Base-by-base conservation (phyloP, 2,329 filamentous ascomycete species). In the Epichloe coenophiala region DNA sequence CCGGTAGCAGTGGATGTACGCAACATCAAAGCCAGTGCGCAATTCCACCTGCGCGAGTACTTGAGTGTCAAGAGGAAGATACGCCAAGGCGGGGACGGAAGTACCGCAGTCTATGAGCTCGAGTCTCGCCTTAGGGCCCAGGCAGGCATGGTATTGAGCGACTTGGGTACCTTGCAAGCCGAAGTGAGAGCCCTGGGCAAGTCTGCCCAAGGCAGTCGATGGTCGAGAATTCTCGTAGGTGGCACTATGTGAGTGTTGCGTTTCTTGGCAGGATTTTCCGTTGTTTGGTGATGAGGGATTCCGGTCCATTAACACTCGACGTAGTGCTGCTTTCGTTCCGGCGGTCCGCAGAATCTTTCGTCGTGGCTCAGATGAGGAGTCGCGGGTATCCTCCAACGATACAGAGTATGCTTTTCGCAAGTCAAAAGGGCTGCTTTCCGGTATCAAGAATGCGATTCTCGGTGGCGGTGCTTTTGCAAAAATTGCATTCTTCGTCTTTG, bases 371-470 rank as follows among this genome's bases (percentile, higher is more conserved):
- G 61, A 68, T 13, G 65, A 69, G 13, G 65, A 68, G 48, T 63
- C 64, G 3, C 60, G 65, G 8, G 47, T 53, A 7, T 61, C 69
- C 1, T 59, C 70, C 54, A 79, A 76, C 60, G 69, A 73, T 55
- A 81, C 77, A 27, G 77, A 80, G 63, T 76, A 80, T 57, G 77
- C 77, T 33, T 80, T 78, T 59, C 63, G 61, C 27, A 69, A 68
- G 56, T 76, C 74, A 61, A 72, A 72, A 60, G 66, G 68, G 2
- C 68, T 80, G 4, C 63, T 80, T 31, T 57, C 68, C 3, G 71
- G 76, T 48, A 76, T 80, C 58, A 66, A 73, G 49, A 62, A 66
- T 44, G 67, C 69, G 6, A 60, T 75, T 1, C 63, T 69, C 9
- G 70, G 73, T 4, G 68, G 66, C 13, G 71, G 71, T 13, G 60